Evolutionary conservation across 2,329 filamentous ascomycete species (phyloP).

Genomic region (Hypoxylon rubiginosum): DNA sequence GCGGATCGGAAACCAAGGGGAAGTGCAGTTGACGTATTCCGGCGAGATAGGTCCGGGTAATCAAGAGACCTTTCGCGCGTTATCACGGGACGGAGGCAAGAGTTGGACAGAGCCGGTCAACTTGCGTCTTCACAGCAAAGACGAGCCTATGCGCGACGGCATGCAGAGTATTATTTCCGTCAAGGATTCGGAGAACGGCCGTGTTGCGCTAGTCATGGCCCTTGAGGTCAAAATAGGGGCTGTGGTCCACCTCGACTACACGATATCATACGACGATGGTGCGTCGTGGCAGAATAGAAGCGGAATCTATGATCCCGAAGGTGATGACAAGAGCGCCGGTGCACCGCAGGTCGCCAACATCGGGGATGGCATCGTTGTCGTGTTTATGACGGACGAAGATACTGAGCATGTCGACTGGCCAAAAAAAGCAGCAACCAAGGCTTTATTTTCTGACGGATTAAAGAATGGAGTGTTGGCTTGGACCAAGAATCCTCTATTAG

Average conservation of each 20-base stretch:
- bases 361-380: constrained; percentile 51
- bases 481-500: background rate
- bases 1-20: constrained; percentile 53
- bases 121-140: constrained; percentile 50
- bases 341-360: constrained; percentile 53
- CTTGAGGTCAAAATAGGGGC: constrained; percentile 53
- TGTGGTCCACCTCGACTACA: constrained; percentile 52
- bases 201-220: constrained; percentile 54
- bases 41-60: constrained; percentile 56
- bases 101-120: constrained; percentile 52
- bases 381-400: constrained; percentile 56
- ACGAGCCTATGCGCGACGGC: constrained; percentile 49
- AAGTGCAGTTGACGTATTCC: constrained; percentile 57
- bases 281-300: constrained; percentile 50
- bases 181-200: constrained; percentile 46
- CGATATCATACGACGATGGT: constrained; percentile 55
- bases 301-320: constrained; percentile 49
- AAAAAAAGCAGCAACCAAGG: constrained; percentile 58
- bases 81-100: constrained; percentile 53
- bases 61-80: constrained; percentile 57
- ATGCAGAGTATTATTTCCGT: constrained; percentile 55
- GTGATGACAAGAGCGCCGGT: constrained; percentile 49
- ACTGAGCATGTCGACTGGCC: constrained; percentile 22
- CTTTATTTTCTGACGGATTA: constrained; percentile 26
- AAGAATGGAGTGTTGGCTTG: constrained; percentile 31